Conservation (phyloP, 805 yeast genomes). For the Lachancea dasiensis region DNA sequence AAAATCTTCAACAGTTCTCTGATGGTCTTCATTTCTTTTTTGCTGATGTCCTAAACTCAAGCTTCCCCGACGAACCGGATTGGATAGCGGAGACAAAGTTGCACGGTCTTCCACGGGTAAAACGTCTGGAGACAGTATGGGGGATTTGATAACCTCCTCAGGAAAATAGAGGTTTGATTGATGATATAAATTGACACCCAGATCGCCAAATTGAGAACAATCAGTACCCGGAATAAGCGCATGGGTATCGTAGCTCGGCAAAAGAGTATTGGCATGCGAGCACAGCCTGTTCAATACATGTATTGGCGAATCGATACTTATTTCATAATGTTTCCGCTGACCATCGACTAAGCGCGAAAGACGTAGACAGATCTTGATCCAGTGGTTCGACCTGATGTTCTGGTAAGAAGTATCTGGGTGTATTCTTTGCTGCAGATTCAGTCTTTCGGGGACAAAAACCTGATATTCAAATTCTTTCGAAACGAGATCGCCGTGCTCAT, state of each 20-base stretch:
- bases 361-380: slow-evolving; percentile 87
- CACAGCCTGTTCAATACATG: slow-evolving; percentile 72
- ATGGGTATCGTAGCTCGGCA: slow-evolving; percentile 60
- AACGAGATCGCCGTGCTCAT: slow-evolving; percentile 49
- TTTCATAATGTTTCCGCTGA: slow-evolving; percentile 87
- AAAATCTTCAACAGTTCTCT: slow-evolving; percentile 3
- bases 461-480: slow-evolving; percentile 82
- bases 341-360: slow-evolving; percentile 60
- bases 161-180: slow-evolving; percentile 39
- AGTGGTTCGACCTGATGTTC: slow-evolving; percentile 84
- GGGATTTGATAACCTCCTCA: slow-evolving; percentile 35
- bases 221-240: slow-evolving; percentile 12
- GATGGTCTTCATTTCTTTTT: slow-evolving; percentile 2
- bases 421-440: slow-evolving; percentile 48
- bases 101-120: slow-evolving; percentile 37
- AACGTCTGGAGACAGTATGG: slow-evolving; percentile 53
- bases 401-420: slow-evolving; percentile 84
- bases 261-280: slow-evolving; percentile 70
- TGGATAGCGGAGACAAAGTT: slow-evolving; percentile 13
- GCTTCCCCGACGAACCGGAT: slow-evolving; percentile 11
- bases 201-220: slow-evolving; percentile 17
- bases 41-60: slow-evolving; percentile 3
- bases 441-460: slow-evolving; percentile 70
- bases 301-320: slow-evolving; percentile 91
- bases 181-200: slow-evolving; percentile 24